Percentiles rank a stretch among this genome's conserved stretches.
Evolutionary conservation across 768 basidiomycete genomes (phyloP).

Genomic region (Clitopilus passeckerianus): DNA sequence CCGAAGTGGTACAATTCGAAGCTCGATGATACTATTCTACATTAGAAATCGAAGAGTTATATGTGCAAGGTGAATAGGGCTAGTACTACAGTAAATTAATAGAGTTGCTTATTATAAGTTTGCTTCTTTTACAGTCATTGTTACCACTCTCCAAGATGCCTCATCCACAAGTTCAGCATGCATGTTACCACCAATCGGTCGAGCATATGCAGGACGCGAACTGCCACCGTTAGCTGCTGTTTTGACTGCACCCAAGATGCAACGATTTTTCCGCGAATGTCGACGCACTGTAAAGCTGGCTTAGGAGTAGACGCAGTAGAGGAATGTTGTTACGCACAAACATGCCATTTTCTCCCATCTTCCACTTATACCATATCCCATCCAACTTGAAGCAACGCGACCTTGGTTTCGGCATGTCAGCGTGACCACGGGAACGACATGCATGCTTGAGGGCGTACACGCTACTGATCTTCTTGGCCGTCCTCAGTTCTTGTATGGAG

Average conservation of each 20-base stretch:
- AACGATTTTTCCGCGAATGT: conserved; percentile 40
- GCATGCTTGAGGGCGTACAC: conserved; percentile 28
- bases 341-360: conserved; percentile 29
- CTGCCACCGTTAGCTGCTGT: conserved; percentile 32
- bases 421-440: not conserved
- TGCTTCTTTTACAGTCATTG: conserved; percentile 8
- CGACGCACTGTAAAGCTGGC: conserved; percentile 36
- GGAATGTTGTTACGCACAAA: not conserved
- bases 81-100: not conserved
- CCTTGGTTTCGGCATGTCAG: conserved; percentile 17
- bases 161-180: conserved; percentile 48
- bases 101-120: conserved; percentile 4
- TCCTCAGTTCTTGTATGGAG: conserved; percentile 42
- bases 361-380: conserved; percentile 55
- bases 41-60: not conserved
- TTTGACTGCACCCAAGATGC: conserved; percentile 40
- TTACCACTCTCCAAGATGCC: conserved; percentile 37
- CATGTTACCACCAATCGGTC: conserved; percentile 52
- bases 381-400: conserved; percentile 50
- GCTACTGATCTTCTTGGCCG: conserved; percentile 42
- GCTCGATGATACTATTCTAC: conserved; percentile 49
- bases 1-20: conserved; percentile 77
- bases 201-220: conserved; percentile 32
- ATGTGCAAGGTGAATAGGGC: conserved; percentile 2
- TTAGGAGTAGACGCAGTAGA: not conserved